phyloP scores from a whole-genome alignment of 2,329 filamentous ascomycete species.

The Colletotrichum simmondsii region DNA sequence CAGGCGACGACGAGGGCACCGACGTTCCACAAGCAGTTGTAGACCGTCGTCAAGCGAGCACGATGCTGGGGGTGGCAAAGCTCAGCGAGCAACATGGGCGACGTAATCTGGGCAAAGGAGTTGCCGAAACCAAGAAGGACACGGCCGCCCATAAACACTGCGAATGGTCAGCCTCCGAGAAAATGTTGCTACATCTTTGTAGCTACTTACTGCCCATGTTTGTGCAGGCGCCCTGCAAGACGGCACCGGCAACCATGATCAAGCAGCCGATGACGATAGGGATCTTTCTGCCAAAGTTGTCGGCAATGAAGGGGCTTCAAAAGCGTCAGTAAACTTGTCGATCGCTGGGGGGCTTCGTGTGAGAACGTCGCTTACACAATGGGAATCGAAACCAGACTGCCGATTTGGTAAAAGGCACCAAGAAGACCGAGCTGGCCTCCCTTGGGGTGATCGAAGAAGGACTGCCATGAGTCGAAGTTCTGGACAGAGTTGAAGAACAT shows the following conservation, averaged over 20 bases:
- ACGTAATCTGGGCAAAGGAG: constrained; percentile 61
- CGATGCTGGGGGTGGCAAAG: constrained; percentile 62
- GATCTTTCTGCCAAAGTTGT: constrained; percentile 63
- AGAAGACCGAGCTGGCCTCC: constrained; percentile 61
- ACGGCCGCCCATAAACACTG: constrained; percentile 60
- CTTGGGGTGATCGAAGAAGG: constrained; percentile 58
- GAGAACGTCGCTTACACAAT: constrained; percentile 56
- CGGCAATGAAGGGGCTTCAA: constrained; percentile 60
- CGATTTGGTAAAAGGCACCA: constrained; percentile 69
- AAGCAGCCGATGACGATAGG: constrained; percentile 64
- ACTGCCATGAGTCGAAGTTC: constrained; percentile 56
- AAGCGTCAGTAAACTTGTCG: neutral
- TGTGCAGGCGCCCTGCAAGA: constrained; percentile 64
- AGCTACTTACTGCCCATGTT: constrained; percentile 46
- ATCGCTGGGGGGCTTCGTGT: neutral
- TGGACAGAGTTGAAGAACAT: constrained; percentile 58
- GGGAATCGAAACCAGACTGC: constrained; percentile 66
- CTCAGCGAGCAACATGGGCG: constrained; percentile 64
- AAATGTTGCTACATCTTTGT: neutral
- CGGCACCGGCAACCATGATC: constrained; percentile 65
- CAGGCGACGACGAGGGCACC: constrained; percentile 58
- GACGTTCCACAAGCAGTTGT: constrained; percentile 66
- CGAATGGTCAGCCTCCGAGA: neutral
- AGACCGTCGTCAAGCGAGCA: constrained; percentile 57
- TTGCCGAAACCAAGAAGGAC: constrained; percentile 69